Evolutionary conservation across 2,329 filamentous ascomycete genomes (phyloP).

Genomic region (Rhinocladiella mackenziei): DNA sequence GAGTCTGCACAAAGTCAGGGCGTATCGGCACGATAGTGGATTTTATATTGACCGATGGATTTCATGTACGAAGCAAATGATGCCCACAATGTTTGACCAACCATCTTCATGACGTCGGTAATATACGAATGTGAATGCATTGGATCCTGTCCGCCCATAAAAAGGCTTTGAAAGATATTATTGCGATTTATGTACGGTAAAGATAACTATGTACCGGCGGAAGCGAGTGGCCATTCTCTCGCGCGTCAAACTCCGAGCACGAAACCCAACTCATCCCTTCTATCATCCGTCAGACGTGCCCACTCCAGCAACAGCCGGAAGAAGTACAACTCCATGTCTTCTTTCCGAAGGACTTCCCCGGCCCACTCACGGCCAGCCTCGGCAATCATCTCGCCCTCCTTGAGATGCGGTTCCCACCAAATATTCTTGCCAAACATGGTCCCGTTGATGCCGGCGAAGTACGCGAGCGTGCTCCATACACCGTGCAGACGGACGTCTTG

Average conservation of each 20-base stretch:
- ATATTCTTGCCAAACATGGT: slow-evolving; percentile 46
- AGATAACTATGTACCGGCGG: too few relatives aligned
- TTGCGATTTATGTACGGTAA: too few relatives aligned
- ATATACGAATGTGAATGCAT: too few relatives aligned
- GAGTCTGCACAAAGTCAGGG: slow-evolving; percentile 11
- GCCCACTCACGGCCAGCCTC: slow-evolving; percentile 64
- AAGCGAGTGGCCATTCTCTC: too few relatives aligned
- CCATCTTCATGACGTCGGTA: too few relatives aligned
- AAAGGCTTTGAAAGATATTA: background rate
- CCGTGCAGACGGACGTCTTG: slow-evolving; percentile 69
- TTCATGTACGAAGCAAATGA: background rate
- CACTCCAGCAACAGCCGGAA: slow-evolving; percentile 75
- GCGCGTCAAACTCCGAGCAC: slow-evolving; percentile 3
- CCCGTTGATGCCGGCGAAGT: slow-evolving; percentile 59
- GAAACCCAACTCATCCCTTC: slow-evolving; percentile 47
- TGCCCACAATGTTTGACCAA: too few relatives aligned
- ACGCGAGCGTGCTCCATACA: slow-evolving; percentile 68
- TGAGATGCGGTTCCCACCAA: slow-evolving; percentile 47
- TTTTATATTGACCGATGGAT: background rate
- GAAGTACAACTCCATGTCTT: slow-evolving; percentile 77
- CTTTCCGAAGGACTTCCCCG: slow-evolving; percentile 57
- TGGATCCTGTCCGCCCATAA: too few relatives aligned
- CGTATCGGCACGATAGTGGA: slow-evolving; percentile 11
- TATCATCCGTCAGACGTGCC: slow-evolving; percentile 65
- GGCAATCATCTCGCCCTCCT: slow-evolving; percentile 63